phyloP scores from a whole-genome alignment of 2,329 filamentous ascomycete species.

The Pyrenochaeta sp. region DNA sequence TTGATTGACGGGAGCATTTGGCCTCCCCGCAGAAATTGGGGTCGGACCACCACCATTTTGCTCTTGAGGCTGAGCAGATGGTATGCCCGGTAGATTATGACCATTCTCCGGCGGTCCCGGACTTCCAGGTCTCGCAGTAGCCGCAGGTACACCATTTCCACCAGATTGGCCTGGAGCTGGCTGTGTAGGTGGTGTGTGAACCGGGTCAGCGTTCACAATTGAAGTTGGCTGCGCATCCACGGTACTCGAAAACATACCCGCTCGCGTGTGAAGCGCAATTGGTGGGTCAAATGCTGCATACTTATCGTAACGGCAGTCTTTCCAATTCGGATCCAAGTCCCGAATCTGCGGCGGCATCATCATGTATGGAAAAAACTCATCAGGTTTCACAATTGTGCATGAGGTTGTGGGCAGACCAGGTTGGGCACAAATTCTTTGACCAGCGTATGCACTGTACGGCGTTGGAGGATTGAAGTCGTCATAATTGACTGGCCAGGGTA shows the following conservation, averaged over 20 bases:
- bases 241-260: slow-evolving; percentile 12
- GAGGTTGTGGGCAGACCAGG: neutral
- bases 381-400: slow-evolving; percentile 18
- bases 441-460: slow-evolving; percentile 17
- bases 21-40: neutral
- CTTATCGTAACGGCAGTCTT: slow-evolving; percentile 13
- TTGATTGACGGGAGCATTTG: neutral
- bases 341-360: slow-evolving; percentile 25
- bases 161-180: slow-evolving; percentile 14
- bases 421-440: slow-evolving; percentile 3
- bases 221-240: slow-evolving; percentile 11
- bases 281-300: slow-evolving; percentile 25
- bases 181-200: slow-evolving; percentile 2
- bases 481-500: slow-evolving; percentile 18
- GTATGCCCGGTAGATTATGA: neutral
- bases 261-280: slow-evolving; percentile 15
- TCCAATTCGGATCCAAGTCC: slow-evolving; percentile 24
- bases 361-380: slow-evolving; percentile 21
- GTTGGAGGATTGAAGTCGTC: slow-evolving; percentile 23
- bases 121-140: slow-evolving; percentile 5
- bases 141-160: neutral
- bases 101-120: neutral
- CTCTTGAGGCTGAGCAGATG: neutral
- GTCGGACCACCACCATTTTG: neutral
- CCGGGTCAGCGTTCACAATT: neutral